These are phyloP conservation scores for Pachyrhizus erosus DNA, from an alignment of 306 rosid species.

Conservation along the genomic window DNA sequence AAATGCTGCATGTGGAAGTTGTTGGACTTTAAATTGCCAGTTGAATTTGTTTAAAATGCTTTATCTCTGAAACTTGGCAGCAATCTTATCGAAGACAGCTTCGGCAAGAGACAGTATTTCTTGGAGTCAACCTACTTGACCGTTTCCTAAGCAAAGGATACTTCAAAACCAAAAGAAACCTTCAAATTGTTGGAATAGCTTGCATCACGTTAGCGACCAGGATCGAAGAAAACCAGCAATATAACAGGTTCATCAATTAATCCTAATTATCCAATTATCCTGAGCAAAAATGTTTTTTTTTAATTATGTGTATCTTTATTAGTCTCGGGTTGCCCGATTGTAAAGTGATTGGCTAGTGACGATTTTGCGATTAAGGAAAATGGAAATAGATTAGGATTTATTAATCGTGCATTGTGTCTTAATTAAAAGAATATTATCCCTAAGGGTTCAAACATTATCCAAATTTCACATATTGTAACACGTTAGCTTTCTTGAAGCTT, in stretches of 20 bases:
- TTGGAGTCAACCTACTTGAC: constrained; percentile 82
- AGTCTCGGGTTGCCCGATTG: not conserved
- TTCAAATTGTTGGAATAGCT: constrained; percentile 86
- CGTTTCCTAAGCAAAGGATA: constrained; percentile 84
- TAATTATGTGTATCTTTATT: not conserved
- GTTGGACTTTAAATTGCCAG: constrained; percentile 12
- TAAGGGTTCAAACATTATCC: not conserved
- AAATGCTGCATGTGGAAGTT: constrained; percentile 9
- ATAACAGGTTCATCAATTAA: constrained; percentile 61
- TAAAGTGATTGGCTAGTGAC: constrained; percentile 6
- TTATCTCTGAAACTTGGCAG: constrained; percentile 55
- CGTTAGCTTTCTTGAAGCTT: not conserved
- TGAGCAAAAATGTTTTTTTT: not conserved
- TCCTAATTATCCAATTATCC: not conserved
- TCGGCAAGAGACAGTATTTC: constrained; percentile 85
- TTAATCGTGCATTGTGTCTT: not conserved
- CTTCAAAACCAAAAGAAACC: constrained; percentile 61
- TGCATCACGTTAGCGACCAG: constrained; percentile 85
- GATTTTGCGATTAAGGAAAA: not conserved
- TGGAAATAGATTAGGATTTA: not conserved
- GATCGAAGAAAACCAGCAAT: constrained; percentile 91
- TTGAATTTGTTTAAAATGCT: not conserved
- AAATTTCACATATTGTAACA: not conserved
- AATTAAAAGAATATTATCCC: not conserved
- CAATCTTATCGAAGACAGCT: constrained; percentile 58